Conservation (phyloP, 768 basidiomycete genomes). For the Collybia sordida region DNA sequence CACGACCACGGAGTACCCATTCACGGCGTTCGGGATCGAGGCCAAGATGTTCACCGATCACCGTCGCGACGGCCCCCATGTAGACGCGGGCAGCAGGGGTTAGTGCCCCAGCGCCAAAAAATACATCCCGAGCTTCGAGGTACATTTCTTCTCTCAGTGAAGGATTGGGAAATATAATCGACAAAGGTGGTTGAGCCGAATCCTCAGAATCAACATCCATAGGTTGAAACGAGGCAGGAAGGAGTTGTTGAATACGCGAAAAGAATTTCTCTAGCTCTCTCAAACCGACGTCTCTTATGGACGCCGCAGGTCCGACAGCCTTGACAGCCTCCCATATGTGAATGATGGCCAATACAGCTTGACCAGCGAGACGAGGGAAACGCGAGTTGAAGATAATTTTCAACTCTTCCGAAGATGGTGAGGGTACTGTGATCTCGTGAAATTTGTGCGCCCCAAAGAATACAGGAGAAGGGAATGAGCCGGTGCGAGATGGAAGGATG, state of each 20-base stretch:
- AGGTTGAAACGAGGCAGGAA: conserved; percentile 47
- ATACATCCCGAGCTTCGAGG: conserved; percentile 86
- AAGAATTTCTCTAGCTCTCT: conserved; percentile 86
- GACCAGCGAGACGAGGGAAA: conserved; percentile 61
- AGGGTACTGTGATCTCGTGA: conserved; percentile 59
- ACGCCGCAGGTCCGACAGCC: conserved; percentile 46
- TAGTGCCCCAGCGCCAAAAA: conserved; percentile 72
- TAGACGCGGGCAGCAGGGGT: conserved; percentile 53
- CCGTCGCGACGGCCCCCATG: conserved; percentile 44
- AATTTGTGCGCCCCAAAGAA: conserved; percentile 92
- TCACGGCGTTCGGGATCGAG: conserved; percentile 67
- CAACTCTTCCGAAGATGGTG: conserved; percentile 70
- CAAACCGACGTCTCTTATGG: conserved; percentile 65
- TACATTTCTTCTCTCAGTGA: conserved; percentile 85
- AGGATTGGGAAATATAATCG: conserved; percentile 64
- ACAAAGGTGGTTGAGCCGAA: conserved; percentile 27
- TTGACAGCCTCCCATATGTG: conserved; percentile 68
- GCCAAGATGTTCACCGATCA: conserved; percentile 62
- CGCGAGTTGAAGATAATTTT: conserved; percentile 63
- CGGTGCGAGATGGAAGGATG: conserved; percentile 42
- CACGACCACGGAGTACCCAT: conserved; percentile 68
- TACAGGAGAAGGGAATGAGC: conserved; percentile 51
- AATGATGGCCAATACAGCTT: conserved; percentile 52
- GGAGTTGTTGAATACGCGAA: conserved; percentile 59
- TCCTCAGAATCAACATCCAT: conserved; percentile 39